These are phyloP conservation scores for Cocos nucifera DNA, from an alignment of 176 grass and related monocot species.

Conservation along the genomic window DNA sequence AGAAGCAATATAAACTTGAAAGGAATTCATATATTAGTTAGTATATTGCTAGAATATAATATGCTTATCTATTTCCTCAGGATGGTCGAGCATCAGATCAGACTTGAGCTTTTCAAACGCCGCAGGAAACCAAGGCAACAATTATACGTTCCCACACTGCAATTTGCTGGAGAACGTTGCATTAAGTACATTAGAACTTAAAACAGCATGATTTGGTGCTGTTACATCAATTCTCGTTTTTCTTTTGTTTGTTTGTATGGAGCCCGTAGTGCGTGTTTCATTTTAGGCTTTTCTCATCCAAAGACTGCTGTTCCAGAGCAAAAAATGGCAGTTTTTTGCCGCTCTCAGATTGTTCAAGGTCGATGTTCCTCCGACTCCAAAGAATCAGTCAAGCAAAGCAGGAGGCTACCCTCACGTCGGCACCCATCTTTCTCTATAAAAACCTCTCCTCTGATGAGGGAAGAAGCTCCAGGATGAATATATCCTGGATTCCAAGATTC, in stretches of 20 bases:
- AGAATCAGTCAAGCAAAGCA: background rate
- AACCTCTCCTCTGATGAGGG: background rate
- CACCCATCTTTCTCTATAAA: background rate
- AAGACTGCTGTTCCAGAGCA: background rate
- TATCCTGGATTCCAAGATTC: background rate
- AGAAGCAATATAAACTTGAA: too few relatives aligned
- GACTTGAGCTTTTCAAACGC: too few relatives aligned
- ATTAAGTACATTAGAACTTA: too few relatives aligned
- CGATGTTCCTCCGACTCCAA: background rate
- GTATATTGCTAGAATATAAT: too few relatives aligned
- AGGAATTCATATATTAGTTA: too few relatives aligned
- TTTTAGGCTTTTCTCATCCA: background rate
- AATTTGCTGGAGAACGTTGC: too few relatives aligned
- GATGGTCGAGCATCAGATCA: too few relatives aligned
- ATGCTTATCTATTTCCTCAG: too few relatives aligned
- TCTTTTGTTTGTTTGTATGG: background rate
- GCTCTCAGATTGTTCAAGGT: background rate
- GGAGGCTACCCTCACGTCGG: background rate
- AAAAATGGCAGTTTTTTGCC: background rate
- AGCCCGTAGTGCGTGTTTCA: background rate
- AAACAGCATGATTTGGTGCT: too few relatives aligned
- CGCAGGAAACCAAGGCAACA: too few relatives aligned
- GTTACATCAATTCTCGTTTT: background rate
- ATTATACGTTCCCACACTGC: too few relatives aligned
- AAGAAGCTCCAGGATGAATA: constrained; percentile 1